phyloP scores from a whole-genome alignment of 176 grass and related monocot genomes.

The Aegilops sharonensis region DNA sequence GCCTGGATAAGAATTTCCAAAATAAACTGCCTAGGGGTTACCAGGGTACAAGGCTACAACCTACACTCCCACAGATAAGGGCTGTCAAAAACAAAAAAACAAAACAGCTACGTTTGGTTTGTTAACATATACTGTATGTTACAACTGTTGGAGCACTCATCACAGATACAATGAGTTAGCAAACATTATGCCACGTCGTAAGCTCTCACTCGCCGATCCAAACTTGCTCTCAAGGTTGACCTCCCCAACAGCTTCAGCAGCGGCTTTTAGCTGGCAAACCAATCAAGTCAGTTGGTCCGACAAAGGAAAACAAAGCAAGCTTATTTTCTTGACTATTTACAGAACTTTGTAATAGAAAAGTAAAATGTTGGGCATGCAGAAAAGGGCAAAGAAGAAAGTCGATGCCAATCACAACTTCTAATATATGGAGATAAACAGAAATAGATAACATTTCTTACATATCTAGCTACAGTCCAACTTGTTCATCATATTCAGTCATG shows the following conservation, averaged over 20 bases:
- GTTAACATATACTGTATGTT: background rate
- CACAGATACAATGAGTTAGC: constrained; percentile 92
- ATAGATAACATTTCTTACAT: background rate
- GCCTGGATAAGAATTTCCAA: too few species aligned
- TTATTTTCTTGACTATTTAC: background rate
- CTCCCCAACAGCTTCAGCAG: constrained; percentile 81
- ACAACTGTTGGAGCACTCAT: constrained; percentile 25
- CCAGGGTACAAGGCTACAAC: constrained; percentile 1
- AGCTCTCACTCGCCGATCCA: constrained; percentile 62
- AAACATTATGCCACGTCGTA: constrained; percentile 96
- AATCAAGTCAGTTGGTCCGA: background rate
- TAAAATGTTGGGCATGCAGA: background rate
- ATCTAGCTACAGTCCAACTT: background rate
- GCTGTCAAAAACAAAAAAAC: constrained; percentile 15
- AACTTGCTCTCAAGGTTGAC: constrained; percentile 73
- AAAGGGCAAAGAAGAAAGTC: background rate
- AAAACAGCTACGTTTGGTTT: background rate
- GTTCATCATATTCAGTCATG: background rate
- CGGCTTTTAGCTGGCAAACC: constrained; percentile 77
- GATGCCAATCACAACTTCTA: background rate
- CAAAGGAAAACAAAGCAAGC: background rate
- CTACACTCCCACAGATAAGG: constrained; percentile 16
- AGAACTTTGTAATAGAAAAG: background rate
- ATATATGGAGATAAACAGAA: background rate
- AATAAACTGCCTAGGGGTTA: background rate